Base-by-base conservation (phyloP, 371 early-diverging fungal genomes). In the Mortierella sp. region DNA sequence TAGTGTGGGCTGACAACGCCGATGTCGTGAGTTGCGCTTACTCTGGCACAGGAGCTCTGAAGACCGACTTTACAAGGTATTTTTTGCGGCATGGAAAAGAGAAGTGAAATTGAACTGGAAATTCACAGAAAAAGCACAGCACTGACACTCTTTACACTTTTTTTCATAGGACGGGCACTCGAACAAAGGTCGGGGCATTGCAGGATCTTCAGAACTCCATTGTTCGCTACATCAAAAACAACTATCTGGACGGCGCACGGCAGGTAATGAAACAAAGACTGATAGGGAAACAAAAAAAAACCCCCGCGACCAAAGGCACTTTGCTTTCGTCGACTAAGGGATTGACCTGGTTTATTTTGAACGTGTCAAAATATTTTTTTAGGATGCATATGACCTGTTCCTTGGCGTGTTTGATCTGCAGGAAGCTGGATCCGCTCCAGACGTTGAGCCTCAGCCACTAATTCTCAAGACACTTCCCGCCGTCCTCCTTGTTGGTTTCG, bases 1-100 rank as follows among this genome's bases (percentile, higher is more conserved):
- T 83, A 77, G 83, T 87, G 14, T 80, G 74, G 74, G 82, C 78
- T 37, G 97, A 99, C 84, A 98, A 99, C 90, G 99, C 99, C n/a
- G 98, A 99, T 91, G 96, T 93, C 14, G 91, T 99, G 50, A 97
- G 98, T 82, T 86, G 93, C 44, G 97, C 96, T 64, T 99, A 99
- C 88, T 95, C 98, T 31, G 99, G 99, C 72, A 99, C 99, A 5
- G 97, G 98, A 28, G 99, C 99, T 5, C 91, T 99, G 51, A 99
- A 99, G 82, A 98, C 99, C 6, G 99, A 99, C 82, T 97, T 96
- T 77, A 99, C 99, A 31, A 91, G 96, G 91, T 92, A 90, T 69
- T 57, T 51, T 54, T 51, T 76, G 1, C 2, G 1, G 50, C 46
- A 21, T 28, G 11, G 24, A 19, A n/a, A 0, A n/a, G 24, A 19